Percentiles rank a stretch among this genome's conserved stretches.
Evolutionary conservation across 805 yeast genomes (phyloP).

Genomic region (Candida loeiensis): DNA sequence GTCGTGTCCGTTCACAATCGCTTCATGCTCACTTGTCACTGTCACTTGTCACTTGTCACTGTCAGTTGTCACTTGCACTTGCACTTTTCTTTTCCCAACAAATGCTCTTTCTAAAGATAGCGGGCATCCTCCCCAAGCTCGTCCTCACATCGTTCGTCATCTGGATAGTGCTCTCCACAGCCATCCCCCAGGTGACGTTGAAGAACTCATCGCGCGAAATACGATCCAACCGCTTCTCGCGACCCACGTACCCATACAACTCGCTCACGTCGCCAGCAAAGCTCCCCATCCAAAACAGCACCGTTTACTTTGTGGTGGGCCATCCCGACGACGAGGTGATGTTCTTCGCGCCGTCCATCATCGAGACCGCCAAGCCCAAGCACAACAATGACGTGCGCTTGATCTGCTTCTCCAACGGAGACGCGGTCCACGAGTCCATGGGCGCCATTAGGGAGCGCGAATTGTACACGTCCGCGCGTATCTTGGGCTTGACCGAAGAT

Average conservation of each 20-base stretch:
- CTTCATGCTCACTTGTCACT: too few species aligned
- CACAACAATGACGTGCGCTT: constrained; percentile 52
- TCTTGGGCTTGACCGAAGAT: constrained; percentile 46
- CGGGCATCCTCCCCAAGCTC: constrained; percentile 11
- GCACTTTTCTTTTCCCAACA: too few species aligned
- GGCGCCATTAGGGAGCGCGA: constrained; percentile 66
- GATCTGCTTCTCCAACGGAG: constrained; percentile 75
- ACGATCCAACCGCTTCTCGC: constrained; percentile 21
- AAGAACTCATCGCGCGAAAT: constrained; percentile 29
- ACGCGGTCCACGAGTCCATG: constrained; percentile 57
- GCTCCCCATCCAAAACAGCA: constrained; percentile 28
- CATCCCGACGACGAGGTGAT: constrained; percentile 99
- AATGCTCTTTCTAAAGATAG: constrained; percentile 9
- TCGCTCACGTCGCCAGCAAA: constrained; percentile 36
- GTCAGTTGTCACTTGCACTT: too few species aligned
- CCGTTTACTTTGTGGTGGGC: constrained; percentile 63
- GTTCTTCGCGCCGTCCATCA: constrained; percentile 85
- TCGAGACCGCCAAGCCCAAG: constrained; percentile 45
- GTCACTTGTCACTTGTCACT: too few species aligned
- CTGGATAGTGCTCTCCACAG: constrained; percentile 40
- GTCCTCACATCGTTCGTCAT: constrained; percentile 25
- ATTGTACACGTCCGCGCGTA: constrained; percentile 48
- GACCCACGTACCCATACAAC: constrained; percentile 30
- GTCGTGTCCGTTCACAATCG: too few species aligned
- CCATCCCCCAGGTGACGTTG: constrained; percentile 34